These are phyloP conservation scores for Cyclocybe cylindracea DNA, from an alignment of 768 basidiomycete species.

Conservation along the genomic window DNA sequence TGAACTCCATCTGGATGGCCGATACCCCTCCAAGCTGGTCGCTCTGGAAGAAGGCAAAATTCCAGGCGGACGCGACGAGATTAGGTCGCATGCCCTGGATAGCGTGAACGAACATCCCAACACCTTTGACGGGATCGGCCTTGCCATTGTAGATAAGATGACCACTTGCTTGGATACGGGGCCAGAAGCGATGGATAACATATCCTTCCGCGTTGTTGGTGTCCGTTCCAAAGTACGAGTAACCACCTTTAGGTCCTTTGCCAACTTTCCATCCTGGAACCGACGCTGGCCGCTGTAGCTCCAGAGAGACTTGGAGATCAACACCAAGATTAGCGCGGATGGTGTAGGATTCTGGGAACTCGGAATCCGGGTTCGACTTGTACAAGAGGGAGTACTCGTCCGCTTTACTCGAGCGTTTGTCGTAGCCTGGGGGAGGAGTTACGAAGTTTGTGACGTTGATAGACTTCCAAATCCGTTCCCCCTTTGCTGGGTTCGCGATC, in stretches of 20 bases:
- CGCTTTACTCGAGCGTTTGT: constrained; percentile 85
- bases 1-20: constrained; percentile 95
- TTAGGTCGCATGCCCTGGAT: constrained; percentile 99
- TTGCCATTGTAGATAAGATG: constrained; percentile 67
- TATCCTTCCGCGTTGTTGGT: constrained; percentile 73
- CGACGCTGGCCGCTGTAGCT: constrained; percentile 65
- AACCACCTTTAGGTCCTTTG: constrained; percentile 83
- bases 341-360: constrained; percentile 75
- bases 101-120: constrained; percentile 90
- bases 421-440: constrained; percentile 71
- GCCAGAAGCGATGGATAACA: constrained; percentile 93
- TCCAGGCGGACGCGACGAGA: constrained; percentile 91
- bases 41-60: constrained; percentile 92
- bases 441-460: constrained; percentile 82
- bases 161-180: constrained; percentile 62
- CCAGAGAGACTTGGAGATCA: constrained; percentile 80
- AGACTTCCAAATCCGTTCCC: constrained; percentile 81
- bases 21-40: constrained; percentile 70
- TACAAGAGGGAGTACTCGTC: constrained; percentile 81
- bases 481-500: constrained; percentile 75
- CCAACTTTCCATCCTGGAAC: constrained; percentile 92
- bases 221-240: constrained; percentile 83
- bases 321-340: constrained; percentile 78
- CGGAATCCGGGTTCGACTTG: constrained; percentile 54
- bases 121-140: constrained; percentile 55